Percentiles rank a stretch among this genome's conserved stretches.
These are phyloP conservation scores for Pestalotiopsis sp. DNA, from an alignment of 2,329 filamentous ascomycete genomes.

Conservation along the genomic window DNA sequence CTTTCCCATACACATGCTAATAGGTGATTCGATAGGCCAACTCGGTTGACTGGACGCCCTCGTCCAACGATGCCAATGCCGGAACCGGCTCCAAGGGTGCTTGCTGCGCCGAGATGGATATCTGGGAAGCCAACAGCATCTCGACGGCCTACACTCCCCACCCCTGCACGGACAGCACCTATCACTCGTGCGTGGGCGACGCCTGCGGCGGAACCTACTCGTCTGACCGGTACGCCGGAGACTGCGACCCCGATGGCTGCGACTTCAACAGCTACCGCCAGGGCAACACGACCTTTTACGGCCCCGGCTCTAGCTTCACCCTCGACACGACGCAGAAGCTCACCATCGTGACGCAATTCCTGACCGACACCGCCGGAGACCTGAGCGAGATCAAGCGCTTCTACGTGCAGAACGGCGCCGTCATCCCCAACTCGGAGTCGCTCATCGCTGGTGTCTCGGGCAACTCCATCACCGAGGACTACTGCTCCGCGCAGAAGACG, in stretches of 20 bases:
- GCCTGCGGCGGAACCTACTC: slow-evolving; percentile 50
- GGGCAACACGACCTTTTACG: slow-evolving; percentile 62
- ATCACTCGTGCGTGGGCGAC: slow-evolving; percentile 47
- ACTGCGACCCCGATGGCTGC: slow-evolving; percentile 67
- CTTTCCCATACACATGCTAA: not conserved
- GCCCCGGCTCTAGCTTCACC: slow-evolving; percentile 50
- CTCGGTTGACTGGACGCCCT: slow-evolving; percentile 48
- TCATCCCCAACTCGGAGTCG: slow-evolving; percentile 40
- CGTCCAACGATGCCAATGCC: slow-evolving; percentile 49
- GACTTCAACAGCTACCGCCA: slow-evolving; percentile 67
- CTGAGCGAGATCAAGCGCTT: slow-evolving; percentile 59
- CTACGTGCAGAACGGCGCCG: slow-evolving; percentile 60
- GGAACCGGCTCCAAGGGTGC: slow-evolving; percentile 50
- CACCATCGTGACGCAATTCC: slow-evolving; percentile 65
- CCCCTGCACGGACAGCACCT: slow-evolving; percentile 51
- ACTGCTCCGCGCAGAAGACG: slow-evolving; percentile 57
- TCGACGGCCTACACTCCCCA: slow-evolving; percentile 63
- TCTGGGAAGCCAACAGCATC: slow-evolving; percentile 65
- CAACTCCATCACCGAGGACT: slow-evolving; percentile 51
- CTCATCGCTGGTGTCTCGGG: slow-evolving; percentile 30
- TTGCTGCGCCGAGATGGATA: slow-evolving; percentile 62
- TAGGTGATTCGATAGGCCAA: slow-evolving; percentile 36
- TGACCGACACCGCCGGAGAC: slow-evolving; percentile 41
- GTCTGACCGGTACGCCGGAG: slow-evolving; percentile 53
- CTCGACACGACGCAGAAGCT: slow-evolving; percentile 57